These are phyloP conservation scores for Taxillus chinensis DNA, from an alignment of 164 flowering plant genomes.

Conservation along the genomic window DNA sequence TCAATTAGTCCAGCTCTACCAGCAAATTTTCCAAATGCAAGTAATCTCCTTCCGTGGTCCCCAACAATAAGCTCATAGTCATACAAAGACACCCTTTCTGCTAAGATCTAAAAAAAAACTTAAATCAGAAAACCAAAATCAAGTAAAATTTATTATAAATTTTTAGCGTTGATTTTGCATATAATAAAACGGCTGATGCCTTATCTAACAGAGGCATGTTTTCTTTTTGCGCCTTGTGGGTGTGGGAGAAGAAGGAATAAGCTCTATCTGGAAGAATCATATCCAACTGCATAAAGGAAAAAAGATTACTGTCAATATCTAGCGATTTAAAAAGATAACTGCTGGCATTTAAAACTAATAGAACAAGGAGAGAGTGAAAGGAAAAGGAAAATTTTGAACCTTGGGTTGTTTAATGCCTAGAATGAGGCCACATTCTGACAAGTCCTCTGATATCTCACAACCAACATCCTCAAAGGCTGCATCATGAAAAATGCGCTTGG, in stretches of 20 bases:
- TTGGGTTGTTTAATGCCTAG: constrained; percentile 88
- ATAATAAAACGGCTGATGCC: constrained; percentile 20
- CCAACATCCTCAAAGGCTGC: constrained; percentile 88
- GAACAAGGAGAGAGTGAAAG: background rate
- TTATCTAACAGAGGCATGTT: constrained; percentile 94
- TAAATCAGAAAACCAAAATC: background rate
- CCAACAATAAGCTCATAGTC: constrained; percentile 97
- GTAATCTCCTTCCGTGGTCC: constrained; percentile 70
- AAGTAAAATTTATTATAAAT: background rate
- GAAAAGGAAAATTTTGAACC: constrained; percentile 26
- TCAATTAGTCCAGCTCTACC: constrained; percentile 95
- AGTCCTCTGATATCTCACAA: constrained; percentile 85
- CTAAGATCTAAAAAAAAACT: constrained; percentile 40
- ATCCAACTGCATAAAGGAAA: constrained; percentile 57
- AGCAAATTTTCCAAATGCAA: constrained; percentile 95
- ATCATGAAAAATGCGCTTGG: constrained; percentile 90
- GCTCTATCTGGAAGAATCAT: constrained; percentile 87
- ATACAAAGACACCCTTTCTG: constrained; percentile 65
- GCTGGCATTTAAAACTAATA: no score
- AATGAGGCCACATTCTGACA: constrained; percentile 91
- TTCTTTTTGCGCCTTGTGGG: constrained; percentile 96
- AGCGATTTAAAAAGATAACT: no score
- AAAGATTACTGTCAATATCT: background rate
- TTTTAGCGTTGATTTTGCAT: background rate
- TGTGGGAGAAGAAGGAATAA: constrained; percentile 94